Conservation (phyloP, 371 early-diverging fungal species). For the Mortierella sp. region DNA sequence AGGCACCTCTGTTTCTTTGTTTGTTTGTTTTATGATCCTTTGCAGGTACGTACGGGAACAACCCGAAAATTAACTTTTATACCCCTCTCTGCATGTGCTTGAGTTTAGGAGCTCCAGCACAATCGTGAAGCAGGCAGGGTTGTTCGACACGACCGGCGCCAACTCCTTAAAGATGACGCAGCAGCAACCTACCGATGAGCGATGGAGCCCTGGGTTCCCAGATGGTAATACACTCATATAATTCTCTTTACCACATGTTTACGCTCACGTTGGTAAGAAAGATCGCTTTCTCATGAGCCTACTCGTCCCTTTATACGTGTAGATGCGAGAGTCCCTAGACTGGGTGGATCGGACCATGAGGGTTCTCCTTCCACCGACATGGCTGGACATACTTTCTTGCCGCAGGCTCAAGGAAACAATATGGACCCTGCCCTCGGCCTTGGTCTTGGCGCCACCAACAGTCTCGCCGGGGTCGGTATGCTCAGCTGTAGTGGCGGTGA, state of each 20-base stretch:
- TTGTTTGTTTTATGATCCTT: neutral
- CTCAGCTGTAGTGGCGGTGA: neutral
- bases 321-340: slow-evolving; percentile 29
- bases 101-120: slow-evolving; percentile 19
- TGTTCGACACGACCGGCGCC: neutral
- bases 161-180: neutral
- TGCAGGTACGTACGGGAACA: neutral
- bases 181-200: neutral
- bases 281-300: neutral
- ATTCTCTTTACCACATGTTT: too few species aligned
- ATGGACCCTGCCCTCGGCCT: neutral
- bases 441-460: neutral
- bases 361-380: too few species aligned
- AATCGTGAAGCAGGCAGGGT: slow-evolving; percentile 21
- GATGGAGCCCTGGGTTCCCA: neutral
- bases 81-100: neutral
- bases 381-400: neutral
- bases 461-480: neutral
- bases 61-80: neutral
- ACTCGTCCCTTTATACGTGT: neutral
- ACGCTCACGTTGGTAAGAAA: too few species aligned
- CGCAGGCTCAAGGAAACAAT: neutral
- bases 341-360: slow-evolving; percentile 8
- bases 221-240: slow-evolving; percentile 7
- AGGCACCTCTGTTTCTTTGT: too few species aligned